phyloP scores from a whole-genome alignment of 2,329 filamentous ascomycete genomes.

The Neodidymelliopsis sp. region DNA sequence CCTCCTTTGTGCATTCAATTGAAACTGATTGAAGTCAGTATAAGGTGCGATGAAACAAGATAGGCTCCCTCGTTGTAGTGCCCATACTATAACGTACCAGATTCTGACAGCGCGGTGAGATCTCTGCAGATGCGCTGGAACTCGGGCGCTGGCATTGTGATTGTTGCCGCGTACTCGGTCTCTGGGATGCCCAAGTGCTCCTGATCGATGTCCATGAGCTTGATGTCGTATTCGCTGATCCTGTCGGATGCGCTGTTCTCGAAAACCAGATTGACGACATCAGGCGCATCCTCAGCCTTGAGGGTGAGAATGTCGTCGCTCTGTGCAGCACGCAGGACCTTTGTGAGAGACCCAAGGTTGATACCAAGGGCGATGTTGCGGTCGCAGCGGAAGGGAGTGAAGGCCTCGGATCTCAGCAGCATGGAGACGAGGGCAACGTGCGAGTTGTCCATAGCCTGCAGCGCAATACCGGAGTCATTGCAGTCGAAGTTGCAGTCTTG shows the following conservation, averaged over 20 bases:
- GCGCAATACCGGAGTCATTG: slow-evolving; percentile 98
- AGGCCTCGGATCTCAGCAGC: slow-evolving; percentile 95
- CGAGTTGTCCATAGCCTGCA: slow-evolving; percentile 99
- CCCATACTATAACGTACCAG: slow-evolving; percentile 77
- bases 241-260: slow-evolving; percentile 89
- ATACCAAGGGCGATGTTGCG: slow-evolving; percentile 98
- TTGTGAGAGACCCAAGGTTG: slow-evolving; percentile 95
- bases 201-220: slow-evolving; percentile 99
- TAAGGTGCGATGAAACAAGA: neutral
- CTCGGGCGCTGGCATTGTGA: slow-evolving; percentile 86
- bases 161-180: slow-evolving; percentile 95
- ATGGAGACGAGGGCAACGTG: slow-evolving; percentile 99
- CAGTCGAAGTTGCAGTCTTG: slow-evolving; percentile 99
- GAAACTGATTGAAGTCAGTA: slow-evolving; percentile 67
- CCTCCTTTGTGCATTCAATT: slow-evolving; percentile 96
- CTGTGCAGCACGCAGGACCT: slow-evolving; percentile 93
- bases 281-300: slow-evolving; percentile 96
- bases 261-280: slow-evolving; percentile 94
- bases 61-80: too few relatives aligned
- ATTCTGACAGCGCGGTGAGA: slow-evolving; percentile 90
- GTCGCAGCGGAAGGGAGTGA: slow-evolving; percentile 96
- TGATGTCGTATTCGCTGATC: slow-evolving; percentile 98
- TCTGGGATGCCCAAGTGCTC: slow-evolving; percentile 98
- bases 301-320: slow-evolving; percentile 94
- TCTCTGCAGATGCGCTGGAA: slow-evolving; percentile 96